phyloP scores from a whole-genome alignment of 805 yeast species.

The Metschnikowia orientalis region DNA sequence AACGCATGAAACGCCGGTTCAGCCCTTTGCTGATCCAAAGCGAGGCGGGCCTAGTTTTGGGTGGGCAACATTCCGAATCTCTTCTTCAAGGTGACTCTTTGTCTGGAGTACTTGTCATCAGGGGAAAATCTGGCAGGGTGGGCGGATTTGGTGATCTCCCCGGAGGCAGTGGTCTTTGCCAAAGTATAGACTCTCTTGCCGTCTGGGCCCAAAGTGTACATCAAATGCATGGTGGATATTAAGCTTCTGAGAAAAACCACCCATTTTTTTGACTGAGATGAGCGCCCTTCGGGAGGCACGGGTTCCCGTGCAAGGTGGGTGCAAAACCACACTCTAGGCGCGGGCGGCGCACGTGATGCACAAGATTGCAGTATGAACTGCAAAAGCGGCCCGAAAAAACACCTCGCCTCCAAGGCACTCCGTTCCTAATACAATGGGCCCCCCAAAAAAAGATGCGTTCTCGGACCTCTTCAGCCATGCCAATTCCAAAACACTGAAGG shows the following conservation, averaged over 20 bases:
- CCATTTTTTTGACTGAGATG: slow-evolving; percentile 13
- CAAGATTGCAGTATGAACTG: slow-evolving; percentile 1
- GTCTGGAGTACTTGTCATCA: slow-evolving; percentile 98
- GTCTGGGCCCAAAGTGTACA: slow-evolving; percentile 93
- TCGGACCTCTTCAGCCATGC: slow-evolving; percentile 40
- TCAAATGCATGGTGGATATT: slow-evolving; percentile 77
- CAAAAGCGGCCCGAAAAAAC: too few species aligned
- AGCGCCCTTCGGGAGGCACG: slow-evolving; percentile 13
- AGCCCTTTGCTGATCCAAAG: too few species aligned
- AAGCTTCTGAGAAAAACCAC: neutral
- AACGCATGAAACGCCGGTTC: too few species aligned
- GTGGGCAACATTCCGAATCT: slow-evolving; percentile 87
- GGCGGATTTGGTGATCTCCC: slow-evolving; percentile 97
- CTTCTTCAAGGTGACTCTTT: slow-evolving; percentile 96
- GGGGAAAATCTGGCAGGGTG: slow-evolving; percentile 99
- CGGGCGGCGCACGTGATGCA: slow-evolving; percentile 3
- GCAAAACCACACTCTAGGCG: neutral
- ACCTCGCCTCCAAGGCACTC: neutral
- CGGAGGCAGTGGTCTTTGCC: slow-evolving; percentile 71
- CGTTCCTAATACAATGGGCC: slow-evolving; percentile 16
- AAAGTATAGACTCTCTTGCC: slow-evolving; percentile 96
- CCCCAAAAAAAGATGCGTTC: slow-evolving; percentile 43
- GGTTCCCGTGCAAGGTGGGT: slow-evolving; percentile 8
- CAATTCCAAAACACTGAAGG: slow-evolving; percentile 10
- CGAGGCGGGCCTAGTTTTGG: too few species aligned